phyloP scores from a whole-genome alignment of 129 eudicot genomes.

The Logfia minima region DNA sequence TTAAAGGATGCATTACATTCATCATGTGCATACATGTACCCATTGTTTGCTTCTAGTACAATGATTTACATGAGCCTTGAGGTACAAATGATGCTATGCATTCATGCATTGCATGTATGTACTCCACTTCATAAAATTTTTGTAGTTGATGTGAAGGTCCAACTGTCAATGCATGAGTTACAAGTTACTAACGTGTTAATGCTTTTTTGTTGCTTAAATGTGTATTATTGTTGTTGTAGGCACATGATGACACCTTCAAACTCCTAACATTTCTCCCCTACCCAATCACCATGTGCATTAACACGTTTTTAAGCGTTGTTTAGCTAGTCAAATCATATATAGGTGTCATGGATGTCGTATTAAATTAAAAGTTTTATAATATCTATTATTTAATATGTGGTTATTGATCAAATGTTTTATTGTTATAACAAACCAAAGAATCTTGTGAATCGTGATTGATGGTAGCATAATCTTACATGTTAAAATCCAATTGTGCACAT shows the following conservation, averaged over 20 bases:
- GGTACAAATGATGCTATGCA: constrained; percentile 25
- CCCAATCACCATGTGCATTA: constrained; percentile 44
- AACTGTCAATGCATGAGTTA: constrained; percentile 18
- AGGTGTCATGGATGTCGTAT: constrained; percentile 28
- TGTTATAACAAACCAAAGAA: not conserved
- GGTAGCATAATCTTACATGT: constrained; percentile 2
- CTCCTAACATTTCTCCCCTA: constrained; percentile 36
- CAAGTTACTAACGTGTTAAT: constrained; percentile 14
- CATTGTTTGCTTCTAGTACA: constrained; percentile 26
- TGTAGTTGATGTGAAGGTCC: constrained; percentile 2
- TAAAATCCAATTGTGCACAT: constrained; percentile 10
- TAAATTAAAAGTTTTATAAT: not conserved
- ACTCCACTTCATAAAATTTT: not conserved
- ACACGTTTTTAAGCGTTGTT: constrained; percentile 38
- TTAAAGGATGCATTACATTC: constrained; percentile 22
- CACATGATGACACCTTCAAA: constrained; percentile 40
- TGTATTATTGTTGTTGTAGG: constrained; percentile 35
- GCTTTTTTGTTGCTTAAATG: constrained; percentile 19
- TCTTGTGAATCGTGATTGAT: constrained; percentile 17
- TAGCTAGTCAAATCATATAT: constrained; percentile 37
- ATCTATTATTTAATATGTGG: not conserved
- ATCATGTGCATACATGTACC: constrained; percentile 38
- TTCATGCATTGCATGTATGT: constrained; percentile 12
- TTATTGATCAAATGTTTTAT: constrained; percentile 6
- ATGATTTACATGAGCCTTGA: constrained; percentile 21